These are phyloP conservation scores for Puccinia polysora DNA, from an alignment of 1,284 basidiomycete species.

Conservation along the genomic window DNA sequence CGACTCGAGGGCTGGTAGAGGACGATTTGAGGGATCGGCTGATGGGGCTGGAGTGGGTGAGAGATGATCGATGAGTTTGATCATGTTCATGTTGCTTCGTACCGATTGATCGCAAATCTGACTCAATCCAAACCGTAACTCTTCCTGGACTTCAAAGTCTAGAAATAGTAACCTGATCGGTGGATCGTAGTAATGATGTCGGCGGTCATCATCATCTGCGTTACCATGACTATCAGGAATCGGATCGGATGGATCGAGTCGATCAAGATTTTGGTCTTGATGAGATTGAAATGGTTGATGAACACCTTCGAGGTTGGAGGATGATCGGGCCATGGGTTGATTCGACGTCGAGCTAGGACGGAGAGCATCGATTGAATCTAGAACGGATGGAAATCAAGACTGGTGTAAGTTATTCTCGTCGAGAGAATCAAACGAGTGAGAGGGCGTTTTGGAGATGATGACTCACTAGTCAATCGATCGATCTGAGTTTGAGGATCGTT, in stretches of 20 bases:
- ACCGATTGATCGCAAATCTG: slow-evolving; percentile 17
- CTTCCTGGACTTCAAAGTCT: slow-evolving; percentile 8
- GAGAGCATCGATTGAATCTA: slow-evolving; percentile 1
- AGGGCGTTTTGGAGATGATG: too few relatives aligned
- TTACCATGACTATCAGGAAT: not conserved
- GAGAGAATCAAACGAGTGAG: too few relatives aligned
- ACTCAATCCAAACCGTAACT: slow-evolving; percentile 11
- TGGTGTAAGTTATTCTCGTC: too few relatives aligned
- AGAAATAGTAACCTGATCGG: slow-evolving; percentile 17
- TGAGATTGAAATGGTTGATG: too few relatives aligned
- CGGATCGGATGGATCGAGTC: too few relatives aligned
- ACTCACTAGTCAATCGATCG: not conserved
- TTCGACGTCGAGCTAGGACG: not conserved
- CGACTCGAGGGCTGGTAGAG: not conserved
- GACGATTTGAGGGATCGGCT: not conserved
- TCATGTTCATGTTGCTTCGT: slow-evolving; percentile 16
- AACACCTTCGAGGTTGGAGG: too few relatives aligned
- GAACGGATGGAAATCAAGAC: not conserved
- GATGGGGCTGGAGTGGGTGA: not conserved
- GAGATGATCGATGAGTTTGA: not conserved
- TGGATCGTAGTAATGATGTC: not conserved
- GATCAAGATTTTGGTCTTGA: too few relatives aligned
- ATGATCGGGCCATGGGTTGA: too few relatives aligned
- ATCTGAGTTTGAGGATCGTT: slow-evolving; percentile 1
- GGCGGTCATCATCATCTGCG: not conserved